phyloP scores from a whole-genome alignment of 2,329 filamentous ascomycete genomes.

The Escovopsis sp. region DNA sequence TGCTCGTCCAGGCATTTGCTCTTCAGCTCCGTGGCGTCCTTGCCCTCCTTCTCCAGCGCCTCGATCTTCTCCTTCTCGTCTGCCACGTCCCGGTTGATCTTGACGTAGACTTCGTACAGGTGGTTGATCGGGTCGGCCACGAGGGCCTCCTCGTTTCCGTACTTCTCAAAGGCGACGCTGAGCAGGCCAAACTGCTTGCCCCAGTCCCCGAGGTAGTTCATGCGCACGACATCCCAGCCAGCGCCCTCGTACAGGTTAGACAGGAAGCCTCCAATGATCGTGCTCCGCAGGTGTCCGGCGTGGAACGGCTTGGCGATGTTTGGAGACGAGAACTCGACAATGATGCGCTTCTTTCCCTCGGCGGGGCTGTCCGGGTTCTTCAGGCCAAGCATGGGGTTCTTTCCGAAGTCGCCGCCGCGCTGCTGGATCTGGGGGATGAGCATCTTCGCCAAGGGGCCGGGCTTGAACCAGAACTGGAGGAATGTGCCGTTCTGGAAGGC shows the following conservation, averaged over 20 bases:
- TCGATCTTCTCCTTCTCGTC: constrained; percentile 53
- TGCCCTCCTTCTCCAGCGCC: constrained; percentile 35
- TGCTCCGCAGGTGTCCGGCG: constrained; percentile 61
- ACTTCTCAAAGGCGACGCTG: constrained; percentile 59
- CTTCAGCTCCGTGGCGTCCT: constrained; percentile 32
- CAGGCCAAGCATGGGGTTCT: constrained; percentile 43
- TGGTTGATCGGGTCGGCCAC: constrained; percentile 64
- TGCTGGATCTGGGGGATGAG: not conserved
- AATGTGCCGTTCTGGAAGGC: not conserved
- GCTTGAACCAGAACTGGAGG: not conserved
- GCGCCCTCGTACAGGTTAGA: constrained; percentile 54
- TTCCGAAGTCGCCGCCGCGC: constrained; percentile 29
- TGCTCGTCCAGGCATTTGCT: constrained; percentile 53
- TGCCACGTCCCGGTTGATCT: constrained; percentile 53
- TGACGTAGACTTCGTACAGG: constrained; percentile 67
- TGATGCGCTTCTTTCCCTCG: constrained; percentile 46
- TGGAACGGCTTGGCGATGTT: constrained; percentile 82
- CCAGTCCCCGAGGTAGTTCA: constrained; percentile 70
- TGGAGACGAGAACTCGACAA: constrained; percentile 73
- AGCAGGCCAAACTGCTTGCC: constrained; percentile 63
- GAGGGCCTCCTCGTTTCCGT: constrained; percentile 58
- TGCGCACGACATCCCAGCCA: constrained; percentile 57
- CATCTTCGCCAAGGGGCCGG: not conserved
- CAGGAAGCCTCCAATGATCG: constrained; percentile 66
- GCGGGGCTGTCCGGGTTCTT: constrained; percentile 45